Percentiles rank a stretch among this genome's conserved stretches.
Evolutionary conservation across 306 rosid species (phyloP).

Genomic region (Argentina anserina): DNA sequence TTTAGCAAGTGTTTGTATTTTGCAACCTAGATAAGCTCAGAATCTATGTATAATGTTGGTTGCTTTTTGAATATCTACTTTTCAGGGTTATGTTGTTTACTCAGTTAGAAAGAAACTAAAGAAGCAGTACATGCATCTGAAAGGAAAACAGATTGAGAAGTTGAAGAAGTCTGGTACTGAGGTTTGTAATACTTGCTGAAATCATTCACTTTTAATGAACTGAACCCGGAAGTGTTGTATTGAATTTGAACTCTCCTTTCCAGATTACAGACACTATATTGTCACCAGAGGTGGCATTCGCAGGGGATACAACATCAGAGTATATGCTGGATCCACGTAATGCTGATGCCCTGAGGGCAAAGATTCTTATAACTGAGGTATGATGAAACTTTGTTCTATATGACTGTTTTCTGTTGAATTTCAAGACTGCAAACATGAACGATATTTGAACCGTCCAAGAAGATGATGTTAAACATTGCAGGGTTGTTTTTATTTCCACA

Average conservation of each 20-base stretch:
- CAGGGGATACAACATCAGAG: conserved; percentile 87
- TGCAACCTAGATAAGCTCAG: neutral
- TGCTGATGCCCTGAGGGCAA: conserved; percentile 95
- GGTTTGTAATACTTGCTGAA: conserved; percentile 48
- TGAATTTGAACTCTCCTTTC: conserved; percentile 30
- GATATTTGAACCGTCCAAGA: neutral
- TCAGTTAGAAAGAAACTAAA: conserved; percentile 87
- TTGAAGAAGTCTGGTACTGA: conserved; percentile 83
- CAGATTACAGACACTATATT: conserved; percentile 80
- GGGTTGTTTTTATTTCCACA: neutral
- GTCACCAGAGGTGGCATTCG: conserved; percentile 96
- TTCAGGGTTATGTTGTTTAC: conserved; percentile 90
- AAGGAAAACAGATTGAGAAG: conserved; percentile 94
- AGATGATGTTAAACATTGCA: neutral
- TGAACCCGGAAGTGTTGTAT: neutral
- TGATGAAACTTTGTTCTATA: neutral
- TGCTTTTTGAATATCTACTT: conserved; percentile 7
- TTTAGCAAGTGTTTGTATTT: neutral
- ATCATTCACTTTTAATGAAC: conserved; percentile 13
- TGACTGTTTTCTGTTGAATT: neutral
- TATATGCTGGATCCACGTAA: conserved; percentile 89
- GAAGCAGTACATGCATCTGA: conserved; percentile 80
- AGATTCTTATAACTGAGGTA: conserved; percentile 98
- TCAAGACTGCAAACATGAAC: neutral
- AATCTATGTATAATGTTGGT: neutral